Evolutionary conservation across 805 yeast species (phyloP), one percentile per base, ranked within the genome.

Genomic region (Monosporozyma solicola): DNA sequence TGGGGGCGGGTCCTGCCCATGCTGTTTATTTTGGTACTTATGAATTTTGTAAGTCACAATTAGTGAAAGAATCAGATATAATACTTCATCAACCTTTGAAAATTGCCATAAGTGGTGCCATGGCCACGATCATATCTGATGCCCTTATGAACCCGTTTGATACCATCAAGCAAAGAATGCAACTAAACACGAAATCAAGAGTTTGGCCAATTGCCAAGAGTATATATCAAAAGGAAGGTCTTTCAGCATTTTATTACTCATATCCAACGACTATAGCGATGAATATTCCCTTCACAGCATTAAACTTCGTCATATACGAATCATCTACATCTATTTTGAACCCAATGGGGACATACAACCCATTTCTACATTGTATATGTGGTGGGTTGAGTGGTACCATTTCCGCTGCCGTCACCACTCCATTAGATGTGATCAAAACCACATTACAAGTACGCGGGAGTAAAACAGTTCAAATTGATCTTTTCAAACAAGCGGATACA

Each of bases 1-100:
- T 92, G 54, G 99, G 99, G 47, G 98, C 99, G 9, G 99, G 99
- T 10, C 99, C 99, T 3, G 98, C 99, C 3, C 99, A 94, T 72
- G 99, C 98, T 2, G 86, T 94, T 6, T 94, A 94, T 70, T 94
- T 91, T 67, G 84, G 91, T 27, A 95, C 94, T 7, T 94, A 91
- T 70, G 99, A 94, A 71, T 77, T 83, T 51, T 79, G 90, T 44
- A 79, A 74, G 56, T 64, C 70, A 51, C 60, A 61, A 5, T 54
- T 74, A 32, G 66, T 66, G 31, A 56, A 56, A 32, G 63, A 63
- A 32, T 61, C 65, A 32, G 70, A 70, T 44, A 54, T 58, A 27
- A 63, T 66, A 35, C 66, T 73, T 7, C 70, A 83, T 65, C 92
- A 87, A 64, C 94, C 97, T 16, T 62, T 87, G 33, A 85, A 87